A percentile compares a stretch with the other conserved stretches of the same genome.
Conservation (phyloP, 306 rosid genomes). For the Notholithocarpus densiflorus region DNA sequence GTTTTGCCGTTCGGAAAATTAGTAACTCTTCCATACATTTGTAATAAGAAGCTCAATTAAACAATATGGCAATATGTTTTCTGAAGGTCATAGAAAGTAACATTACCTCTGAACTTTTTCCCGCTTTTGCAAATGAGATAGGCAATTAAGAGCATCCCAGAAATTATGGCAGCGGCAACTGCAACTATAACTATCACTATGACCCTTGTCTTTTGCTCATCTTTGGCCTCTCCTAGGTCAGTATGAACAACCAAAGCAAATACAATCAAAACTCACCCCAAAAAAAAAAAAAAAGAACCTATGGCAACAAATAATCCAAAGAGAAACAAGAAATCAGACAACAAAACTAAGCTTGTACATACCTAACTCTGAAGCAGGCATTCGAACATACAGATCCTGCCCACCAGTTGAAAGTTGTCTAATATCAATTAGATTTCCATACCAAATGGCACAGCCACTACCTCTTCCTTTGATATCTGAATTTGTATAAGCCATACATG, state of each 20-base stretch:
- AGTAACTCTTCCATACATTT: neutral
- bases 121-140: constrained; percentile 22
- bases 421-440: constrained; percentile 53
- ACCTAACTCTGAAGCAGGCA: constrained; percentile 64
- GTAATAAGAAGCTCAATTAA: neutral
- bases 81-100: neutral
- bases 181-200: constrained; percentile 17
- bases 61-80: neutral
- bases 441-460: constrained; percentile 69
- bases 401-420: constrained; percentile 29
- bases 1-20: no score
- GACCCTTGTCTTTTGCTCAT: constrained; percentile 12
- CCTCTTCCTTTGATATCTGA: constrained; percentile 47
- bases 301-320: neutral
- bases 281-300: neutral
- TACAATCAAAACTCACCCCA: neutral
- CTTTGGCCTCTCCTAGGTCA: neutral
- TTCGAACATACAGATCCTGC: constrained; percentile 45
- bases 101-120: constrained; percentile 23
- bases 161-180: neutral
- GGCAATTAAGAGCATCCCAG: constrained; percentile 20
- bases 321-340: neutral
- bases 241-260: neutral
- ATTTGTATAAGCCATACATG: constrained; percentile 30
- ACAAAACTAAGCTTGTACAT: neutral